These are phyloP conservation scores for Leccinum longicurvipes DNA, from an alignment of 768 basidiomycete genomes.

Conservation along the genomic window DNA sequence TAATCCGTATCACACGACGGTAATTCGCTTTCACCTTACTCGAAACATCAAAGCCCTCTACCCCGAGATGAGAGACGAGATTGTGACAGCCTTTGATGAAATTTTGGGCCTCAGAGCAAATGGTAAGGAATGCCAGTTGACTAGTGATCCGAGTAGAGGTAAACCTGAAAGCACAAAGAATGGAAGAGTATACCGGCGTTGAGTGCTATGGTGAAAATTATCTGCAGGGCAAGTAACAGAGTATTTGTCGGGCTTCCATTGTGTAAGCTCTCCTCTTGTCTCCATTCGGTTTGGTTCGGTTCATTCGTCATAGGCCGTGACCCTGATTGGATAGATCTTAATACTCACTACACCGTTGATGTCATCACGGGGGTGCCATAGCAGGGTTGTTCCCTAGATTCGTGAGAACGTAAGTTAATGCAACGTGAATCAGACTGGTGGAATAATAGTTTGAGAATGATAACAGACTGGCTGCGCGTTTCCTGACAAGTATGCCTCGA, in stretches of 20 bases:
- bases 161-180: constrained; percentile 23
- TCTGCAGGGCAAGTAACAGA: constrained; percentile 43
- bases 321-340: constrained; percentile 31
- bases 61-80: constrained; percentile 43
- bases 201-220: constrained; percentile 30
- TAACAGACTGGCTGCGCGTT: neutral
- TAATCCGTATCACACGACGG: constrained; percentile 30
- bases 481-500: neutral
- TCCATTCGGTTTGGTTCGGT: neutral
- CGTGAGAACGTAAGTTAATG: neutral
- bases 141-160: too few relatives aligned
- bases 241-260: constrained; percentile 48
- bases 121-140: constrained; percentile 6
- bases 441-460: neutral
- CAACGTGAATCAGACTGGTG: neutral
- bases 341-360: constrained; percentile 28
- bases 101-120: constrained; percentile 24
- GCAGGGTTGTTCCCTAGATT: constrained; percentile 27
- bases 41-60: constrained; percentile 39
- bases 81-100: constrained; percentile 37
- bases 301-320: constrained; percentile 8
- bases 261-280: constrained; percentile 28
- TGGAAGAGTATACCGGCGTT: constrained; percentile 36
- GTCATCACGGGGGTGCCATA: constrained; percentile 21
- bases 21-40: constrained; percentile 31